Evolutionary conservation across 495 filamentous ascomycete genomes (phyloP).

Genomic region (Tetracladium marchalianum): DNA sequence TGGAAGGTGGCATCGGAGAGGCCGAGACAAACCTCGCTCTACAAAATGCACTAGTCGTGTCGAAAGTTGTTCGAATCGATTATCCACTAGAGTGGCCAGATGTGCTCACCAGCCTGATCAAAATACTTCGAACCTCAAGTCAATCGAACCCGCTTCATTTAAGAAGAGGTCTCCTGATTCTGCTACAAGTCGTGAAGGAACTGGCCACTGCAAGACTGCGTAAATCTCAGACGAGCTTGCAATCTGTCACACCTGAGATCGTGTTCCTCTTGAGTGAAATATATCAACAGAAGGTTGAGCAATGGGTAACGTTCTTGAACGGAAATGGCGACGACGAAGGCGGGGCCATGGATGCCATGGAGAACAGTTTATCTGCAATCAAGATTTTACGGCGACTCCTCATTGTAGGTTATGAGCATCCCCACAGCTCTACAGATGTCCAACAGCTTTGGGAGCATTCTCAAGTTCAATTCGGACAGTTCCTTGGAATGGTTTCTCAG

Average conservation of each 20-base stretch:
- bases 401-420: conserved; percentile 72
- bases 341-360: conserved; percentile 48
- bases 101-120: conserved; percentile 46
- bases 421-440: conserved; percentile 65
- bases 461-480: conserved; percentile 59
- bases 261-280: conserved; percentile 65
- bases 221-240: conserved; percentile 58
- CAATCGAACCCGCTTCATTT: conserved; percentile 43
- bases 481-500: conserved; percentile 42
- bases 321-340: conserved; percentile 45
- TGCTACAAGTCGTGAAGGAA: conserved; percentile 84
- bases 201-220: conserved; percentile 67
- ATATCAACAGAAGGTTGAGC: conserved; percentile 62
- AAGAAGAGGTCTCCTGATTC: conserved; percentile 60
- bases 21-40: conserved; percentile 61
- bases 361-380: conserved; percentile 66
- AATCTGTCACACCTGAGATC: conserved; percentile 68
- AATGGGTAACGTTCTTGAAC: conserved; percentile 56
- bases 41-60: conserved; percentile 77
- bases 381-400: conserved; percentile 74
- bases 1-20: conserved; percentile 66
- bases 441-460: conserved; percentile 66
- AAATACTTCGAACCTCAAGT: conserved; percentile 41
- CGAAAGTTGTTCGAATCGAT: conserved; percentile 81
- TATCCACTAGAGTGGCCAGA: conserved; percentile 78